phyloP scores from a whole-genome alignment of 2,329 filamentous ascomycete genomes.

The Thermomyces lanuginosus region DNA sequence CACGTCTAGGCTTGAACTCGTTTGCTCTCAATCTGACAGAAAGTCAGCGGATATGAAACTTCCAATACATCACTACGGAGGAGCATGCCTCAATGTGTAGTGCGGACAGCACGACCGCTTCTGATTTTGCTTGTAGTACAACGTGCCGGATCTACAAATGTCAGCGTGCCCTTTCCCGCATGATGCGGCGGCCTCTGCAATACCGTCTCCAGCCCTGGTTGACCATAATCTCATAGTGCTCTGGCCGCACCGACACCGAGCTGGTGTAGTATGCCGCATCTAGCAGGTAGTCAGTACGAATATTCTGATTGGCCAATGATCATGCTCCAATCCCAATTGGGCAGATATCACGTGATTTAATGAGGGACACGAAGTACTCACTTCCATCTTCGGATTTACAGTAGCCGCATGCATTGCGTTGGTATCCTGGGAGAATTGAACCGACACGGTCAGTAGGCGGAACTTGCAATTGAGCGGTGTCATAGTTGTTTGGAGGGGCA shows the following conservation, averaged over 20 bases:
- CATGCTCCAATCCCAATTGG: too few species aligned
- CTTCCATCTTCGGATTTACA: conserved; percentile 31
- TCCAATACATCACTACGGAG: not conserved
- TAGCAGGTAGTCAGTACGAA: too few species aligned
- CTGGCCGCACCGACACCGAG: conserved; percentile 27
- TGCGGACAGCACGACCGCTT: conserved; percentile 77
- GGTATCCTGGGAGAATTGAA: conserved; percentile 25
- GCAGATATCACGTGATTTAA: not conserved
- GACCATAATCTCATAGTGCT: conserved; percentile 33
- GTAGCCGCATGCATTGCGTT: conserved; percentile 33
- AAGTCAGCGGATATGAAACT: conserved; percentile 3
- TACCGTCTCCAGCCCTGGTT: conserved; percentile 35
- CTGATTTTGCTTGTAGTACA: conserved; percentile 41
- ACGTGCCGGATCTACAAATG: conserved; percentile 26
- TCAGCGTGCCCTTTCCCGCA: conserved; percentile 1
- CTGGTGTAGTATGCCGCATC: conserved; percentile 32
- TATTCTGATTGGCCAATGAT: too few species aligned
- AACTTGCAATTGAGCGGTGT: too few species aligned
- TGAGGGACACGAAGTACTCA: conserved; percentile 15
- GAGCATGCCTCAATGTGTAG: conserved; percentile 36
- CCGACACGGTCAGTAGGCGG: too few species aligned
- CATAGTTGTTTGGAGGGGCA: too few species aligned
- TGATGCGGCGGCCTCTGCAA: conserved; percentile 4
- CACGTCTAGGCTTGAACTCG: conserved; percentile 27
- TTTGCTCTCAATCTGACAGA: conserved; percentile 24